phyloP scores from a whole-genome alignment of 129 eudicot genomes.

The Tagetes patula region DNA sequence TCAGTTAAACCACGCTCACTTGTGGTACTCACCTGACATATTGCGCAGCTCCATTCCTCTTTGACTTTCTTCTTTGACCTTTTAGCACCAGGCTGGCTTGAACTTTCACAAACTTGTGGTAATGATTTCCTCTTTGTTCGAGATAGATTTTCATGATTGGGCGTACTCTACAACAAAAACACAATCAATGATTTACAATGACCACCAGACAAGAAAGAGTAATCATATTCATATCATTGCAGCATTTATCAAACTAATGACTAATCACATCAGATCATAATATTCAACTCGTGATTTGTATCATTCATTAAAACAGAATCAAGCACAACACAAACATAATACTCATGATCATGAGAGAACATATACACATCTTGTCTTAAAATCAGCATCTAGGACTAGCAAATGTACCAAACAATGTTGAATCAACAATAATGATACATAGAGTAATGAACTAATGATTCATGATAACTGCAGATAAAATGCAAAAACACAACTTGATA shows the following conservation, averaged over 20 bases:
- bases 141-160: slow-evolving; percentile 19
- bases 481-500: slow-evolving; percentile 10
- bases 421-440: not conserved
- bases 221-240: not conserved
- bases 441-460: not conserved
- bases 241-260: not conserved
- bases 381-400: not conserved
- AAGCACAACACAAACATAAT: slow-evolving; percentile 4
- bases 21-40: slow-evolving; percentile 64
- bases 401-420: no score
- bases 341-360: not conserved
- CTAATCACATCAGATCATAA: not conserved
- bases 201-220: not conserved
- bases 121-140: slow-evolving; percentile 58
- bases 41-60: slow-evolving; percentile 67
- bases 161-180: slow-evolving; percentile 46
- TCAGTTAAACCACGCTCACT: slow-evolving; percentile 47
- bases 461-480: not conserved
- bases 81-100: slow-evolving; percentile 26
- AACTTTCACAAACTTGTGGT: slow-evolving; percentile 23
- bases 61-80: slow-evolving; percentile 37
- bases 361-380: not conserved
- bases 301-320: not conserved
- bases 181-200: slow-evolving; percentile 1
- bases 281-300: not conserved